Evolutionary conservation across 441 rosid genomes (phyloP), one percentile per base, ranked within the genome.

Genomic region (Kokia cookei): DNA sequence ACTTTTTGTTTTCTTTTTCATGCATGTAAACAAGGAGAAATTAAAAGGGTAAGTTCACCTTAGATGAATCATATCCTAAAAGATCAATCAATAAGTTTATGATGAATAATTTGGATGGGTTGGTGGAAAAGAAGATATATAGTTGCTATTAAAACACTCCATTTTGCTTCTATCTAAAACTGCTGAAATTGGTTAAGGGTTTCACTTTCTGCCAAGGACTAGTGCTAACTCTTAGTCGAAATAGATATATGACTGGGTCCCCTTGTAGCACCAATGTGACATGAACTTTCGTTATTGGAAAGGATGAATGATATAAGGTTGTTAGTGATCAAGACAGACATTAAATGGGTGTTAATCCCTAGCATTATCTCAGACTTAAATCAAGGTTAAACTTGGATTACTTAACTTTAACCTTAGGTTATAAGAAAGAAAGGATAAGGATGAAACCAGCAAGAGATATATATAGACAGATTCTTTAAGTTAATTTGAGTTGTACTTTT

Each of bases 351-450:
- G 7, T 24, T 10, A 61, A 61, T 32, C 27, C 43, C 22, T 3
- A 47, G 14, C 15, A 47, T 47, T 14, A 47, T 47, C 14, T 47
- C 13, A 47, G 14, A 11, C 14, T 47, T 12, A 47, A 47, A 70
- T 61, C 57, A 76, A 57, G 73, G 72, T 75, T 79, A 79, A 75
- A 74, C 71, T 68, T 9, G 19, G 75, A 83, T 76, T 70, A 77
- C 66, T 62, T 7, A 53, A 67, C 64, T 53, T 73, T 24, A n/a
- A 51, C 69, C 51, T 58, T 53, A 27, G 43, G 17, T 59, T 45
- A 76, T 76, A 79, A 82, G 75, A 66, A 73, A 64, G 85, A 70
- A 73, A 64, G 85, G 90, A 86, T 86, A 83, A 84, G 86, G 90
- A 86, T 86, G 86, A 78, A 77, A 76, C 53, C 22, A 29, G 60